Base-by-base conservation (phyloP, 1,139 yeast species). In the Hyphopichia fennica region DNA sequence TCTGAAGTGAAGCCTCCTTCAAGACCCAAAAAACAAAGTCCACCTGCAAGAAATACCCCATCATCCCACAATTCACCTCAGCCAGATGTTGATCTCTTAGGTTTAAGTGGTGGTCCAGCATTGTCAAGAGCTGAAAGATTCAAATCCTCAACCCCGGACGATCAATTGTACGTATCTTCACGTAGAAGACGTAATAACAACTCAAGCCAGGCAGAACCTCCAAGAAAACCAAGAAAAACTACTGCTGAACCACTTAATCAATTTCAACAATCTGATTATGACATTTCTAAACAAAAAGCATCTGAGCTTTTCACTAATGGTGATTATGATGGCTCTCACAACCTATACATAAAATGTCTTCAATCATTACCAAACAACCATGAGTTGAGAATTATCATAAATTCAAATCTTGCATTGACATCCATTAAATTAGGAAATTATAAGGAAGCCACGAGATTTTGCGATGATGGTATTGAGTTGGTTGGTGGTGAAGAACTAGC, bases 341-440 rank as follows among this genome's bases (percentile, higher is more conserved):
- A 69, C 19, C 71, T 73, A 41, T 95, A 87, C 56, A 67, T 78
- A 16, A 69, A 74, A 35, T 84, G 96, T 28, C 67, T 89, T 32
- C 65, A 72, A 20, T 68, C 81, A 2, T 67, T 90, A 7, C 96
- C 97, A 0, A 51, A 58, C 1, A 67, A 67, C 4, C 96, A 93
- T 59, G 78, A 85, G 37, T 69, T 83, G 25, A 72, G 86, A 29
- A 77, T 91, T 2, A 72, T 91, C 25, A 78, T 90, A 2, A 72
- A 75, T 38, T 86, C 97, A 1, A 95, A 95, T 58, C 73, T 95
- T 27, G 84, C 96, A 0, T 70, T 86, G 2, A 82, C 88, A 6
- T 75, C 75, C 41, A 70, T 82, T 35, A 87, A 87, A 55, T 65
- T 82, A 10, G 99, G 99, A 1, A 84, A 88, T 51, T 75, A 87